phyloP scores from a whole-genome alignment of 108 stramenopile genomes.

The Schizochytrium sp. region DNA sequence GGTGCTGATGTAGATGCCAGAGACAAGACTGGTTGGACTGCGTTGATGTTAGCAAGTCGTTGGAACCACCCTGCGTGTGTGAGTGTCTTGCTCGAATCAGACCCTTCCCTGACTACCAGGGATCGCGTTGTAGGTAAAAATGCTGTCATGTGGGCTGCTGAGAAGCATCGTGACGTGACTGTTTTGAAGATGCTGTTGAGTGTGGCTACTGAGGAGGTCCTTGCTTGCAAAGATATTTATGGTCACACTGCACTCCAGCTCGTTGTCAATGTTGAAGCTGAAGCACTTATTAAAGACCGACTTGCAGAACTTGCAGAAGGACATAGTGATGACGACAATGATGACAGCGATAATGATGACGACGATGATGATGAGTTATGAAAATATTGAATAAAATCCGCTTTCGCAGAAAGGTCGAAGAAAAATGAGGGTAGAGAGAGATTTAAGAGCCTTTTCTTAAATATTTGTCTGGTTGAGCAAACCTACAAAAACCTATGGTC shows the following conservation, averaged over 20 bases:
- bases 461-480: too few species aligned
- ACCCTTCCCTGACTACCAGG: neutral
- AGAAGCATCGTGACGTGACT: neutral
- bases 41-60: constrained; percentile 21
- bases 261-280: neutral
- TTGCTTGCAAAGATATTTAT: neutral
- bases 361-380: neutral
- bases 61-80: constrained; percentile 9
- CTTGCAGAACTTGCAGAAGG: neutral
- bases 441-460: too few species aligned
- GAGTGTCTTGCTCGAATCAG: neutral
- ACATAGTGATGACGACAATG: neutral
- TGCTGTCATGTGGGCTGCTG: neutral
- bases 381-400: neutral
- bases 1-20: constrained; percentile 20
- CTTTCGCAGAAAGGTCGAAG: too few species aligned
- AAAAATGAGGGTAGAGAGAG: too few species aligned
- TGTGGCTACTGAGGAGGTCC: neutral
- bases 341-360: neutral
- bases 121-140: constrained; percentile 34
- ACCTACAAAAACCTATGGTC: too few species aligned
- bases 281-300: neutral
- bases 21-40: constrained; percentile 54
- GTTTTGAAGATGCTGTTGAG: constrained; percentile 30
- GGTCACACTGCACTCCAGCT: constrained; percentile 23